phyloP scores from a whole-genome alignment of 2,329 filamentous ascomycete species.

The Aureobasidium sp. region DNA sequence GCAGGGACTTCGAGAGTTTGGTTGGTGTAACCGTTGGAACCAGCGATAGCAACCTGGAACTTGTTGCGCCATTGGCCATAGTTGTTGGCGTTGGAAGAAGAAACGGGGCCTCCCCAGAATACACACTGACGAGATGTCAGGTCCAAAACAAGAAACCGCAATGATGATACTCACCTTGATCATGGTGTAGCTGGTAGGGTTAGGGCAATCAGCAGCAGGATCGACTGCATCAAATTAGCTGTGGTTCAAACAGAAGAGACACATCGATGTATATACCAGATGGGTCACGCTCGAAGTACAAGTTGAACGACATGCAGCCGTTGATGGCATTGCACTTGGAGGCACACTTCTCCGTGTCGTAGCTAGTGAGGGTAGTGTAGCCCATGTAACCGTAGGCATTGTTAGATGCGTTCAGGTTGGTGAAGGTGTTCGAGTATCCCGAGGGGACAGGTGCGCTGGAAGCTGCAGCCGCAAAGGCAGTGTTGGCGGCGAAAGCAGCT shows the following conservation, averaged over 20 bases:
- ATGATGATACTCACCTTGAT: constrained; percentile 12
- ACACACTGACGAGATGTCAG: constrained; percentile 12
- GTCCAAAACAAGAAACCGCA: neutral
- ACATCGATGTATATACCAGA: too few relatives aligned
- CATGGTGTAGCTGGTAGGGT: constrained; percentile 16
- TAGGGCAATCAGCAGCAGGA: constrained; percentile 14
- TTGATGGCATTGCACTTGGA: constrained; percentile 16
- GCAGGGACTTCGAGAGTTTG: constrained; percentile 12
- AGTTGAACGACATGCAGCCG: constrained; percentile 18
- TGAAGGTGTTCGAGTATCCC: constrained; percentile 20
- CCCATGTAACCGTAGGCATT: constrained; percentile 18
- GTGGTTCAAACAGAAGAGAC: too few relatives aligned
- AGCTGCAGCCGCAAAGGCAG: constrained; percentile 19
- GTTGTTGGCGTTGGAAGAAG: constrained; percentile 14
- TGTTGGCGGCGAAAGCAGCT: constrained; percentile 16
- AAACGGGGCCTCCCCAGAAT: constrained; percentile 18
- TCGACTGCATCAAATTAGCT: neutral
- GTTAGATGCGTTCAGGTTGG: constrained; percentile 18
- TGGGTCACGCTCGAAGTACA: constrained; percentile 21
- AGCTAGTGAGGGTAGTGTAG: constrained; percentile 11
- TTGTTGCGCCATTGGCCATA: constrained; percentile 17
- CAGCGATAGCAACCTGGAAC: constrained; percentile 17
- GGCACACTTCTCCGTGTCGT: constrained; percentile 13
- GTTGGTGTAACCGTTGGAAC: constrained; percentile 16
- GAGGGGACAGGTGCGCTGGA: constrained; percentile 15